Evolutionary conservation across 371 early-diverging fungal species (phyloP).

Genomic region (Rhizomucor miehei): DNA sequence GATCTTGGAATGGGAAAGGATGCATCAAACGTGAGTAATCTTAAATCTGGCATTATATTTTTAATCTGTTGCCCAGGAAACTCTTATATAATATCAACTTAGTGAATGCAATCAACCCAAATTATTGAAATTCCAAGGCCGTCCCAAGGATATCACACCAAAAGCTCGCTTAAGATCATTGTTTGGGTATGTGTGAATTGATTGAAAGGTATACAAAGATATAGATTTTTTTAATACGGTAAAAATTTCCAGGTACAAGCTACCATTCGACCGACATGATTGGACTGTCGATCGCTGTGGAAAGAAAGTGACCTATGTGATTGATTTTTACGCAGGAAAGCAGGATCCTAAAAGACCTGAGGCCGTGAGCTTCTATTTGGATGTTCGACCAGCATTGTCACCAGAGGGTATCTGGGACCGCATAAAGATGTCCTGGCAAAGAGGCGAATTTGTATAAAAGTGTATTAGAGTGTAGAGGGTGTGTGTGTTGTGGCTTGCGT

Average conservation of each 20-base stretch:
- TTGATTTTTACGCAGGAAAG: conserved; percentile 90
- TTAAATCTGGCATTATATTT: not conserved
- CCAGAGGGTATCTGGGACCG: conserved; percentile 57
- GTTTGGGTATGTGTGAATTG: conserved; percentile 58
- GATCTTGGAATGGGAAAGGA: conserved; percentile 87
- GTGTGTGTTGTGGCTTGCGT: not conserved
- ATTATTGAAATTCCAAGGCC: conserved; percentile 84
- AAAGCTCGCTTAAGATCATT: conserved; percentile 74
- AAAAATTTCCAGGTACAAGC: conserved; percentile 40
- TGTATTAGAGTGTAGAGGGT: no score
- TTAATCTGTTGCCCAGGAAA: not conserved
- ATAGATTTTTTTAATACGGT: conserved; percentile 1
- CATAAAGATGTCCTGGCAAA: conserved; percentile 37
- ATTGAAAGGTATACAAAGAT: not conserved
- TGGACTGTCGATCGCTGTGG: conserved; percentile 97
- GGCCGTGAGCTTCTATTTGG: conserved; percentile 76
- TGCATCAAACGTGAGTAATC: conserved; percentile 53
- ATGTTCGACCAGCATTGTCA: conserved; percentile 83
- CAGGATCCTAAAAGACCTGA: conserved; percentile 56
- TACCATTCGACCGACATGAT: conserved; percentile 97
- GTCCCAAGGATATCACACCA: conserved; percentile 80
- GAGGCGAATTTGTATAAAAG: conserved; percentile 33
- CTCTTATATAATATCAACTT: no score
- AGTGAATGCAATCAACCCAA: conserved; percentile 68
- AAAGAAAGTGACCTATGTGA: conserved; percentile 85